Evolutionary conservation across 768 basidiomycete species (phyloP).

Genomic region (Psilocybe cubensis): DNA sequence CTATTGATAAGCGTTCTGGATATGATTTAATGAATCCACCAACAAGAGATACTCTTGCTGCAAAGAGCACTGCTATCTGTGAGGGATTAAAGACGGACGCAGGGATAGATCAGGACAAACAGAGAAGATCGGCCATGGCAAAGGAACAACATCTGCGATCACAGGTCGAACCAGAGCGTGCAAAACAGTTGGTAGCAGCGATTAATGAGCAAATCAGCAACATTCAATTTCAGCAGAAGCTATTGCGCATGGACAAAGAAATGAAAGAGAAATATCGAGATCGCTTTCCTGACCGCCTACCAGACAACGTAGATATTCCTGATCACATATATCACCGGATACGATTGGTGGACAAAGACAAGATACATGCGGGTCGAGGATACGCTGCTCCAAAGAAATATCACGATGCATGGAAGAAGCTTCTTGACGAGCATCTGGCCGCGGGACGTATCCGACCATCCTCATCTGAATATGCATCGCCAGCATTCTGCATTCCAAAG

Average conservation of each 20-base stretch:
- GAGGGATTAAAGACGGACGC: too few species aligned
- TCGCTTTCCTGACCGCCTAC: constrained; percentile 22
- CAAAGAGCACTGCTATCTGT: too few species aligned
- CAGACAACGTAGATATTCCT: constrained; percentile 11
- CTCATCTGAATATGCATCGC: constrained; percentile 17
- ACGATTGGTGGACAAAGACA: constrained; percentile 24
- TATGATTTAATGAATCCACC: neutral
- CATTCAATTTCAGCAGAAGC: neutral
- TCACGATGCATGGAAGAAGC: constrained; percentile 27
- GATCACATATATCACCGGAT: constrained; percentile 18
- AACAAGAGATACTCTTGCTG: neutral
- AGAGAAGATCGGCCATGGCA: too few species aligned
- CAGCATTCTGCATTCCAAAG: too few species aligned
- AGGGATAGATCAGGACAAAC: too few species aligned
- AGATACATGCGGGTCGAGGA: constrained; percentile 13
- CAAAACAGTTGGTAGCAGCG: too few species aligned
- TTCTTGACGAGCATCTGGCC: constrained; percentile 34
- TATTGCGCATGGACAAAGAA: neutral
- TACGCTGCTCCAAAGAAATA: constrained; percentile 38
- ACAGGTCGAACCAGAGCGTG: too few species aligned
- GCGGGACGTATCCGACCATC: constrained; percentile 33
- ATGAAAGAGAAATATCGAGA: constrained; percentile 9
- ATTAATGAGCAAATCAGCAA: constrained; percentile 20
- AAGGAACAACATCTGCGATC: too few species aligned
- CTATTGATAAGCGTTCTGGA: neutral